A percentile compares a stretch with the other conserved stretches of the same genome.
Conservation (phyloP, 306 rosid species). For the Adenanthera pavonina region DNA sequence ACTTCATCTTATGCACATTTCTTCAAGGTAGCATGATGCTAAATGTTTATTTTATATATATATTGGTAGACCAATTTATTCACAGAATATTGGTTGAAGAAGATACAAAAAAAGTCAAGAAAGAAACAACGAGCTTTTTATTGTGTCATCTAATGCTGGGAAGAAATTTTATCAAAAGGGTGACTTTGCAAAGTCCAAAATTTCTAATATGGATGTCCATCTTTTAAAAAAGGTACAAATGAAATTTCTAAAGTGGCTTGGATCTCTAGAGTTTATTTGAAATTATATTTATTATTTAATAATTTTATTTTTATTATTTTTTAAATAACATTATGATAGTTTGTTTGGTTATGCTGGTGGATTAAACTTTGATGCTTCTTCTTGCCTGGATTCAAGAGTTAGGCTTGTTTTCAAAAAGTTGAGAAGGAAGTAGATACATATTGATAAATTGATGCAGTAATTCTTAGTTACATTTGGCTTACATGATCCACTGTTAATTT, state of each 20-base stretch:
- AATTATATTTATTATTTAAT: too few species aligned
- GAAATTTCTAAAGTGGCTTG: constrained; percentile 29
- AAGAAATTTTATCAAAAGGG: constrained; percentile 84
- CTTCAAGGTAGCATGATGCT: not conserved
- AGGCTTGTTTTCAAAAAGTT: too few species aligned
- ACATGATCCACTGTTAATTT: too few species aligned
- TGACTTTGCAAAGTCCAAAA: constrained; percentile 69
- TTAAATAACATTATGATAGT: too few species aligned
- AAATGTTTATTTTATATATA: constrained; percentile 8
- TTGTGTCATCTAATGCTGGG: constrained; percentile 74
- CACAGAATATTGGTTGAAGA: constrained; percentile 89
- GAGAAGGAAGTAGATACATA: too few species aligned
- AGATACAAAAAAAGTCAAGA: constrained; percentile 68
- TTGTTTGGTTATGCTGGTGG: too few species aligned
- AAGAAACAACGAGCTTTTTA: constrained; percentile 62
- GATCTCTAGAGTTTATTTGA: not conserved
- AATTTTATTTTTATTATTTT: too few species aligned
- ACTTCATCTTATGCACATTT: not conserved
- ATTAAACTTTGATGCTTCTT: too few species aligned
- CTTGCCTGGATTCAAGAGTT: too few species aligned
- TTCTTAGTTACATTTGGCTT: too few species aligned
- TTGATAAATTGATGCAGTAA: too few species aligned
- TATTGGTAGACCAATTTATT: constrained; percentile 87
- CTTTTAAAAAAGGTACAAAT: constrained; percentile 70
- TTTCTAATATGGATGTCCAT: constrained; percentile 69